These are phyloP conservation scores for Trichoderma sp. DNA, from an alignment of 2,329 filamentous ascomycete genomes.

Conservation along the genomic window DNA sequence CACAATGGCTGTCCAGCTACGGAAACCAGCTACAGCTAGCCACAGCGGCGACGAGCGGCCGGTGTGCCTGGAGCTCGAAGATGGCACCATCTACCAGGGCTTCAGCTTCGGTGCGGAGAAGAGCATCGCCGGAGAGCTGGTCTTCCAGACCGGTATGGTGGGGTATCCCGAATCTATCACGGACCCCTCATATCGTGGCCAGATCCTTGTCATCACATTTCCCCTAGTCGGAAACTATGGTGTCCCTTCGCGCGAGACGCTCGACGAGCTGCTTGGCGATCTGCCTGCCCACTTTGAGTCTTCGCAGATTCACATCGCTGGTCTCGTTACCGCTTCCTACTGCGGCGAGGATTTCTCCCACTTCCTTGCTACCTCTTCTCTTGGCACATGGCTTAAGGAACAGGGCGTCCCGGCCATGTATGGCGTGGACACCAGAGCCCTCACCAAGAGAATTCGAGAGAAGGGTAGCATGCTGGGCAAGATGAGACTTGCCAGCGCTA, in stretches of 20 bases:
- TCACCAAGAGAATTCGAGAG: slow-evolving; percentile 93
- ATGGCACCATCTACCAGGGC: slow-evolving; percentile 88
- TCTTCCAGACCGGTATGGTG: slow-evolving; percentile 99
- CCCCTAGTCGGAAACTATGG: slow-evolving; percentile 97
- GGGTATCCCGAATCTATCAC: slow-evolving; percentile 95
- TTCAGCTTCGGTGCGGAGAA: slow-evolving; percentile 96
- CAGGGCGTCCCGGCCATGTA: slow-evolving; percentile 93
- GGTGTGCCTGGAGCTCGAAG: slow-evolving; percentile 88
- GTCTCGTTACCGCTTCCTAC: slow-evolving; percentile 88
- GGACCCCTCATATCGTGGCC: slow-evolving; percentile 84
- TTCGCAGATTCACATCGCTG: slow-evolving; percentile 88
- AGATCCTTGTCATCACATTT: slow-evolving; percentile 96
- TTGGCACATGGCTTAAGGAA: slow-evolving; percentile 95
- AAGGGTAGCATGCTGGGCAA: slow-evolving; percentile 96
- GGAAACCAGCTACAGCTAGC: slow-evolving; percentile 63
- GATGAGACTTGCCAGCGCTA: slow-evolving; percentile 70
- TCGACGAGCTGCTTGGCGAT: slow-evolving; percentile 82
- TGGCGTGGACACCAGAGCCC: slow-evolving; percentile 87
- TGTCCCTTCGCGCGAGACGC: slow-evolving; percentile 82
- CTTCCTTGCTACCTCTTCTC: slow-evolving; percentile 84
- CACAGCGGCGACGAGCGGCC: slow-evolving; percentile 59
- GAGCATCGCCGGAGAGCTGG: slow-evolving; percentile 93
- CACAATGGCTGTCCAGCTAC: slow-evolving; percentile 43
- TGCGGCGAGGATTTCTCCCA: slow-evolving; percentile 95
- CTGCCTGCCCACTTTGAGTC: slow-evolving; percentile 94